A percentile compares a stretch with the other conserved stretches of the same genome.
These are phyloP conservation scores for Kewa caespitosa DNA, from an alignment of 179 eudicot species.

Conservation along the genomic window DNA sequence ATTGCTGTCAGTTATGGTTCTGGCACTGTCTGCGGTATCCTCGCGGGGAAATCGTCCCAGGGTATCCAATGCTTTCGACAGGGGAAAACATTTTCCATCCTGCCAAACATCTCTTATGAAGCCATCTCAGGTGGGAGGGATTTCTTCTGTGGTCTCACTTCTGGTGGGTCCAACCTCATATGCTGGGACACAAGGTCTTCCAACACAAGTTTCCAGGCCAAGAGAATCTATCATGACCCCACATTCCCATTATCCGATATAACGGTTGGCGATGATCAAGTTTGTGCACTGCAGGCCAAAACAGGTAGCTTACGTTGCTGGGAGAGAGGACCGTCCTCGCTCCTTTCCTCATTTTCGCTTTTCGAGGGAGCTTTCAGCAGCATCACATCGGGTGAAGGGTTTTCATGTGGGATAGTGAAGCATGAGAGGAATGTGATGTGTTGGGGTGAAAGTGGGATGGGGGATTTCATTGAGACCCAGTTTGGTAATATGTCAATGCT, in stretches of 20 bases:
- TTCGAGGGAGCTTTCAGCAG: slow-evolving; percentile 26
- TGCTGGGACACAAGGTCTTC: slow-evolving; percentile 47
- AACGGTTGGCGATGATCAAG: slow-evolving; percentile 39
- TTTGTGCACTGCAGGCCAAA: slow-evolving; percentile 38
- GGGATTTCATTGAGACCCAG: slow-evolving; percentile 37
- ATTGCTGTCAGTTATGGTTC: slow-evolving; percentile 41
- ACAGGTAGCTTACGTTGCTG: slow-evolving; percentile 39
- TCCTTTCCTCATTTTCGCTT: slow-evolving; percentile 8
- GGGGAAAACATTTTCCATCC: slow-evolving; percentile 27
- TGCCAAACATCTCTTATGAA: slow-evolving; percentile 41
- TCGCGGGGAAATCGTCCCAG: slow-evolving; percentile 47
- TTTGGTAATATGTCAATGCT: slow-evolving; percentile 43
- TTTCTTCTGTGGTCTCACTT: slow-evolving; percentile 48
- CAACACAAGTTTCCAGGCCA: slow-evolving; percentile 22
- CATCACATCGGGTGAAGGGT: slow-evolving; percentile 54
- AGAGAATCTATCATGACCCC: slow-evolving; percentile 33
- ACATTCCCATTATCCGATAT: slow-evolving; percentile 29
- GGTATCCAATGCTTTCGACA: slow-evolving; percentile 41
- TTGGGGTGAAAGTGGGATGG: slow-evolving; percentile 51
- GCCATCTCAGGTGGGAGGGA: slow-evolving; percentile 52
- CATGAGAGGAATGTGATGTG: slow-evolving; percentile 38
- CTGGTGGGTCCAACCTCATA: slow-evolving; percentile 42
- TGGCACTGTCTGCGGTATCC: slow-evolving; percentile 50
- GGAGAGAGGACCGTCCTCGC: slow-evolving; percentile 21
- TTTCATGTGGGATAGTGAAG: slow-evolving; percentile 47